A percentile compares a stretch with the other conserved stretches of the same genome.
These are phyloP conservation scores for Inosperma sp. DNA, from an alignment of 768 basidiomycete species.

Conservation along the genomic window DNA sequence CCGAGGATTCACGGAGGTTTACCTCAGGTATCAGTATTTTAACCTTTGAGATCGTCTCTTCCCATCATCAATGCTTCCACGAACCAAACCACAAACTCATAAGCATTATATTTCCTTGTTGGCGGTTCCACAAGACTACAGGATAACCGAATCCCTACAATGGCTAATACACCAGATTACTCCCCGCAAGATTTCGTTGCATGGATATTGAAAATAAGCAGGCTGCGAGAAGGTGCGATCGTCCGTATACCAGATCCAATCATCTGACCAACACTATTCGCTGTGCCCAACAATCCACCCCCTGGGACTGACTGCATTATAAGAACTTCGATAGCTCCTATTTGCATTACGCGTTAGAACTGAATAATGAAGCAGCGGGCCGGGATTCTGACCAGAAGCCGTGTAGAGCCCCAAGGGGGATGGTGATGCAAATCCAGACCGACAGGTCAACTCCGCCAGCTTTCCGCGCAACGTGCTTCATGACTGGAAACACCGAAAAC, in stretches of 20 bases:
- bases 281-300: slow-evolving; percentile 43
- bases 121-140: too few species aligned
- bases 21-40: too few species aligned
- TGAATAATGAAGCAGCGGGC: background rate
- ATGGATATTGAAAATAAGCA: slow-evolving; percentile 53
- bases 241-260: too few species aligned
- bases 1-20: too few species aligned
- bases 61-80: too few species aligned
- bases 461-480: slow-evolving; percentile 30
- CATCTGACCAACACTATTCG: slow-evolving; percentile 53
- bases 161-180: too few species aligned
- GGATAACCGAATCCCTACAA: too few species aligned
- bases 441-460: slow-evolving; percentile 32
- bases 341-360: background rate
- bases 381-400: slow-evolving; percentile 32
- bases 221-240: slow-evolving; percentile 50
- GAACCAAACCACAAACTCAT: too few species aligned
- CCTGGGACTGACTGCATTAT: slow-evolving; percentile 41
- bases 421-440: slow-evolving; percentile 28
- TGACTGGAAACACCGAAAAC: slow-evolving; percentile 32
- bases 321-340: slow-evolving; percentile 47
- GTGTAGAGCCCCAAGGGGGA: slow-evolving; percentile 32
- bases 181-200: slow-evolving; percentile 40
- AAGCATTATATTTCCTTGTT: too few species aligned
- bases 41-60: too few species aligned